These are phyloP conservation scores for Pseudogymnoascus sp. DNA, from an alignment of 2,329 filamentous ascomycete species.

Conservation along the genomic window DNA sequence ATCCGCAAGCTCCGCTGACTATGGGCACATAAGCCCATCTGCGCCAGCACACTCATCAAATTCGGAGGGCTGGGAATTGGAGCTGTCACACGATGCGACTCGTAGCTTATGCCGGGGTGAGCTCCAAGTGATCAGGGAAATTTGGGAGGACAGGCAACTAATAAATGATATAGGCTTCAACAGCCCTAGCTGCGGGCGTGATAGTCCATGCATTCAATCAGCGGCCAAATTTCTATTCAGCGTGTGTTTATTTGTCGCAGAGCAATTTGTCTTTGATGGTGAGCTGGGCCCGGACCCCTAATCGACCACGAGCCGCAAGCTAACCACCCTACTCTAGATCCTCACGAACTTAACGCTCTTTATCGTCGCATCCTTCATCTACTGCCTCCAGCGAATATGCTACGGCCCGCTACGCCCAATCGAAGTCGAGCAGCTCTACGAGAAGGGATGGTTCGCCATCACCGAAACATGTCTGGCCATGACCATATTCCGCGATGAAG, in stretches of 20 bases:
- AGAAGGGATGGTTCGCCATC: slow-evolving; percentile 96
- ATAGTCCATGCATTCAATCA: slow-evolving; percentile 88
- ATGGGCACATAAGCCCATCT: slow-evolving; percentile 3
- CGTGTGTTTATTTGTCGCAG: slow-evolving; percentile 92
- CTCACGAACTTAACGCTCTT: slow-evolving; percentile 86
- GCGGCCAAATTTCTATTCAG: slow-evolving; percentile 95
- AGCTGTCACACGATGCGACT: slow-evolving; percentile 44
- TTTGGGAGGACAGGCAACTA: not conserved
- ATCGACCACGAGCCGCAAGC: not conserved
- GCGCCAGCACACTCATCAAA: slow-evolving; percentile 14
- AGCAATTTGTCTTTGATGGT: slow-evolving; percentile 94
- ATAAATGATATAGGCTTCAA: slow-evolving; percentile 54
- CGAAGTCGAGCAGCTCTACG: slow-evolving; percentile 94
- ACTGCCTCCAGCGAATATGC: slow-evolving; percentile 79
- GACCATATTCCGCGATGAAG: slow-evolving; percentile 94
- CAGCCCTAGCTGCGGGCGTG: slow-evolving; percentile 74
- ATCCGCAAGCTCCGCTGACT: slow-evolving; percentile 7
- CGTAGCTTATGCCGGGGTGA: slow-evolving; percentile 44
- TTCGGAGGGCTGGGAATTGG: slow-evolving; percentile 9
- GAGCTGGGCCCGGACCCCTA: slow-evolving; percentile 26
- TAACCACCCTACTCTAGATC: slow-evolving; percentile 48
- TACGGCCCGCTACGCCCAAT: slow-evolving; percentile 86
- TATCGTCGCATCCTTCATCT: slow-evolving; percentile 71
- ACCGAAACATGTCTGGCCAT: slow-evolving; percentile 95
- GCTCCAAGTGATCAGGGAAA: not conserved